Base-by-base conservation (phyloP, 768 basidiomycete species). In the Russula foetens region DNA sequence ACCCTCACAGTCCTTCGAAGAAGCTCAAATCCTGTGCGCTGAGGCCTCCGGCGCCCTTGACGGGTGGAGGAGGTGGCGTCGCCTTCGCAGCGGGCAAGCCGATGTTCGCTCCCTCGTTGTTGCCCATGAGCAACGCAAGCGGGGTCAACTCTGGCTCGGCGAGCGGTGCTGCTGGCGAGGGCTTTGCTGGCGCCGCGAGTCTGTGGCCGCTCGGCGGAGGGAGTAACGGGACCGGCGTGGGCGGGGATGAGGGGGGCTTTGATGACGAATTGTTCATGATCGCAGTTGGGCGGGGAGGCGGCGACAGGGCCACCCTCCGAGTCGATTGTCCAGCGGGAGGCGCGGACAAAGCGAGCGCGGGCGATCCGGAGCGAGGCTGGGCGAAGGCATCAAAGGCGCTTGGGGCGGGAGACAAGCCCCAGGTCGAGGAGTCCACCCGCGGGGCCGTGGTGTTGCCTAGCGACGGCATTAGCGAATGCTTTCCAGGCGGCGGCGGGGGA, bases 21-120 rank as follows among this genome's bases (percentile, higher is more conserved):
- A 94, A 93, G 19, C 86, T 90, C 53, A 92, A 70, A 77, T 92
- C 92, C 72, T 90, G 88, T 2, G 89, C 90, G 4, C 86, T 88
- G 52, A 92, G 71, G 4, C 85, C 86, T 14, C 84, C 82, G 50
- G 69, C 47, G 61, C 71, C 63, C 50, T 70, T 64, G 26, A 65
- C 26, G 7, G 67, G 51, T 24, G 17, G 39, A 26, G 58, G 53
- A 45, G 67, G 66, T 46, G 49, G 38, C 21, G 26, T 43, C 19
- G 43, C 38, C 14, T 23, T 60, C 33, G 6, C 31, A 15, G 19
- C 35, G 57, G 58, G n/a, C 4, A 47, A 45, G 67, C 48, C 51
- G 67, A 17, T 6, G 44, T 52, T 48, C 49, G 52, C 53, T 19
- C 46, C 45, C 15, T 9, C 31, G 19, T 35, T 24, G 26, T 7